A percentile compares a stretch with the other conserved stretches of the same genome.
phyloP scores from a whole-genome alignment of 495 filamentous ascomycete genomes.

The Trichoderma asperelloides region DNA sequence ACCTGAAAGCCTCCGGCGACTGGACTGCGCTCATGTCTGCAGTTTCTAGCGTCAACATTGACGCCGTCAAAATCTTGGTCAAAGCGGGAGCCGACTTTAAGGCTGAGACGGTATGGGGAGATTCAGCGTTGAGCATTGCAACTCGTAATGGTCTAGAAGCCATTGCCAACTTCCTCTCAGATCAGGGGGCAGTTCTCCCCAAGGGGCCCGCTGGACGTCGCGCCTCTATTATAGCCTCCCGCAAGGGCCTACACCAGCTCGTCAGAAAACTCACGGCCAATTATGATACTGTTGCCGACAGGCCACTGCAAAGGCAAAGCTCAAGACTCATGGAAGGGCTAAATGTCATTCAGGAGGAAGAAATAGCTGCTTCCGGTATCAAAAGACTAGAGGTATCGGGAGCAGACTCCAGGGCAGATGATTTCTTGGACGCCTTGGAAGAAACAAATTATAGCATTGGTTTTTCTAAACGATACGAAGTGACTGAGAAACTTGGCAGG shows the following conservation, averaged over 20 bases:
- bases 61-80: slow-evolving; percentile 12
- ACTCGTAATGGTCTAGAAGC: neutral
- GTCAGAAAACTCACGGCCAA: neutral
- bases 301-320: neutral
- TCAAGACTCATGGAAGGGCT: neutral
- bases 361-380: neutral
- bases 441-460: slow-evolving; percentile 40
- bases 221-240: neutral
- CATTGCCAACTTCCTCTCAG: neutral
- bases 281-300: neutral
- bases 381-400: neutral
- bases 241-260: neutral
- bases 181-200: neutral
- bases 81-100: slow-evolving; percentile 10
- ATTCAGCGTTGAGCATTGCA: slow-evolving; percentile 1
- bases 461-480: slow-evolving; percentile 77
- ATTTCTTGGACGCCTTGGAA: neutral
- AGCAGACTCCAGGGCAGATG: neutral
- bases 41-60: slow-evolving; percentile 8
- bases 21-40: slow-evolving; percentile 7
- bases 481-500: slow-evolving; percentile 83
- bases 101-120: neutral
- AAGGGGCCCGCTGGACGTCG: neutral
- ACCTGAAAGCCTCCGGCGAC: neutral
- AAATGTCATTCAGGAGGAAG: neutral